These are phyloP conservation scores for Penicillium rolfsii DNA, from an alignment of 2,329 filamentous ascomycete genomes.

Conservation along the genomic window DNA sequence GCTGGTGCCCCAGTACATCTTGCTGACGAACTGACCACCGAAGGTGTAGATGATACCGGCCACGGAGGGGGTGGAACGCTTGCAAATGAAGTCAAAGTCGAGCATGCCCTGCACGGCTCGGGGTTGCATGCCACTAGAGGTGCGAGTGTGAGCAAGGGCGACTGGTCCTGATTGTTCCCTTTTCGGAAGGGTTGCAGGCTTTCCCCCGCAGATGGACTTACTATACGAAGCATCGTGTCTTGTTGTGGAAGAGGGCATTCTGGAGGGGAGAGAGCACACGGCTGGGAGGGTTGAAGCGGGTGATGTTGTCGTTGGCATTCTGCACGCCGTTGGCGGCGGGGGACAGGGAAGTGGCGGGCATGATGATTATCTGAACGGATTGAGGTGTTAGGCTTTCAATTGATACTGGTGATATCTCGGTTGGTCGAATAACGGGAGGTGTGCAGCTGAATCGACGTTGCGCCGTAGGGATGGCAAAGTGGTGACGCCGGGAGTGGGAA, in stretches of 20 bases:
- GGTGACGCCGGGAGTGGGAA: constrained; percentile 1
- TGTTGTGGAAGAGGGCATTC: constrained; percentile 96
- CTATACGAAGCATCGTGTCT: constrained; percentile 99
- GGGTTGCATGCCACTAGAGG: constrained; percentile 83
- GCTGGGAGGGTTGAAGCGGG: constrained; percentile 90
- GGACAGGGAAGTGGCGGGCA: constrained; percentile 57
- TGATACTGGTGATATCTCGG: constrained; percentile 11
- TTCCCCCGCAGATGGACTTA: constrained; percentile 48
- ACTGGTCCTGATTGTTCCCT: background rate
- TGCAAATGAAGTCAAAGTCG: constrained; percentile 99
- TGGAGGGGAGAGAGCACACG: constrained; percentile 85
- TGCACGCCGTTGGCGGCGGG: constrained; percentile 57
- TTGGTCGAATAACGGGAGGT: constrained; percentile 4
- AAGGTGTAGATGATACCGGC: constrained; percentile 99
- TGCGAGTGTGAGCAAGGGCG: background rate
- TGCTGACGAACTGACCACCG: constrained; percentile 99
- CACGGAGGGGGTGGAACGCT: constrained; percentile 92
- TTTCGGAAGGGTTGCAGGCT: background rate
- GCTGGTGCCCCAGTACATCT: constrained; percentile 99
- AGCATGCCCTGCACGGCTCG: constrained; percentile 91
- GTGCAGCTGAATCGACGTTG: background rate
- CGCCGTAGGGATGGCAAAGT: background rate
- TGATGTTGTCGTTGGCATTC: constrained; percentile 98
- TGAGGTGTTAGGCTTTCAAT: constrained; percentile 2
- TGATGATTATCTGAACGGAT: constrained; percentile 44